Percentiles rank a stretch among this genome's conserved stretches.
phyloP scores from a whole-genome alignment of 805 yeast species.

The Kodamaea sagamina region DNA sequence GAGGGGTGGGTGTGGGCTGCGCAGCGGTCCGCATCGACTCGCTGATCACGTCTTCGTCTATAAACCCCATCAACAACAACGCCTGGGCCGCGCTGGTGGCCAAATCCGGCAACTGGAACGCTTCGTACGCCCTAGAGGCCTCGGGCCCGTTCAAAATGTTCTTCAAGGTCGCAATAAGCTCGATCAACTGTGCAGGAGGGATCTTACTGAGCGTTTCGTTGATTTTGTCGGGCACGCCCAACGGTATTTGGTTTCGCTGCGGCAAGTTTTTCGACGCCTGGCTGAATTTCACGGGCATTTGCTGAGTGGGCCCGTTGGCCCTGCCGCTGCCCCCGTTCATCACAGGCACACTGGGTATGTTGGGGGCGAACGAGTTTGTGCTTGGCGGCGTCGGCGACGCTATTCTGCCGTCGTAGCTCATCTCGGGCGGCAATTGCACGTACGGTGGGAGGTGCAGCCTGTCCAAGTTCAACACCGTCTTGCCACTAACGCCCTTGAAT shows the following conservation, averaged over 20 bases:
- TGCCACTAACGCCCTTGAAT: conserved; percentile 35
- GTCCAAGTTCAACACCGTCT: conserved; percentile 46
- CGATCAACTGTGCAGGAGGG: conserved; percentile 72
- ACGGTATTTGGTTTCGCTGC: conserved; percentile 43
- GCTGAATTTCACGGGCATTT: conserved; percentile 46
- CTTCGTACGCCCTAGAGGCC: conserved; percentile 51
- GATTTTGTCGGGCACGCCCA: conserved; percentile 56
- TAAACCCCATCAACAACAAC: conserved; percentile 71
- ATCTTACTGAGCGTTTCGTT: conserved; percentile 62
- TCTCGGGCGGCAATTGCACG: conserved; percentile 57
- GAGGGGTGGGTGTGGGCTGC: conserved; percentile 20
- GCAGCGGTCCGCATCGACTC: conserved; percentile 47
- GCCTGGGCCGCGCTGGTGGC: conserved; percentile 75
- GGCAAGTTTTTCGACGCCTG: conserved; percentile 62
- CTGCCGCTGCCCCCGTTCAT: background rate
- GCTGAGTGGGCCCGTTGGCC: background rate
- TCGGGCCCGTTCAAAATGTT: conserved; percentile 53
- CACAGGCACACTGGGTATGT: background rate
- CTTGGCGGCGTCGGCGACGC: conserved; percentile 8
- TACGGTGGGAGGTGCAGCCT: conserved; percentile 54
- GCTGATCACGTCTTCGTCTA: conserved; percentile 66
- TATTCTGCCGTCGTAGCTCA: conserved; percentile 3
- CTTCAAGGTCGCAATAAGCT: conserved; percentile 66
- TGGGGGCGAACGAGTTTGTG: conserved; percentile 4
- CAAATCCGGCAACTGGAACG: conserved; percentile 53